phyloP scores from a whole-genome alignment of 73 alveolate genomes.

The Paramecium pentaurelia region DNA sequence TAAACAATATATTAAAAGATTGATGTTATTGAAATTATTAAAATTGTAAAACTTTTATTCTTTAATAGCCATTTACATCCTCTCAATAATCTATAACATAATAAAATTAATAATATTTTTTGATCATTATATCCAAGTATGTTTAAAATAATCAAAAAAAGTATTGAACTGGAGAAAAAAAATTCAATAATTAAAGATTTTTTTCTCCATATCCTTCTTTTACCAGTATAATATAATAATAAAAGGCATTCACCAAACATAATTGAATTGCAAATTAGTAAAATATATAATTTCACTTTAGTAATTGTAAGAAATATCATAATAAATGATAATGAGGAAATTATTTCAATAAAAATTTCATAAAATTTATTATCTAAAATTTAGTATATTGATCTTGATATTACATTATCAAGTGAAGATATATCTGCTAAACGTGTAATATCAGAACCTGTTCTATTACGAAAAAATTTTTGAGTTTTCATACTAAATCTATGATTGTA shows the following conservation, averaged over 20 bases:
- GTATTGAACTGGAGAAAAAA: neutral
- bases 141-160: neutral
- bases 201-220: neutral
- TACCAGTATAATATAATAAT: neutral
- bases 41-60: neutral
- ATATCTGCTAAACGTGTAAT: neutral
- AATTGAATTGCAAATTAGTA: neutral
- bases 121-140: neutral
- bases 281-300: neutral
- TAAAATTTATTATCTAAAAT: neutral
- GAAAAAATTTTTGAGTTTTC: neutral
- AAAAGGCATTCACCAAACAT: neutral
- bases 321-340: neutral
- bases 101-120: neutral
- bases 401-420: neutral
- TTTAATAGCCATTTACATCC: neutral
- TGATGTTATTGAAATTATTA: neutral
- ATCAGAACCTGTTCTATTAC: neutral
- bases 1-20: neutral
- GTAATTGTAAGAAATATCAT: neutral
- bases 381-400: neutral
- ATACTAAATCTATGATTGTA: neutral
- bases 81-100: slow-evolving; percentile 12
- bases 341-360: neutral
- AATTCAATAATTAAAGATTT: neutral